Base-by-base conservation (phyloP, 192 early-diverging fungal genomes). In the Podila clonocystis region DNA sequence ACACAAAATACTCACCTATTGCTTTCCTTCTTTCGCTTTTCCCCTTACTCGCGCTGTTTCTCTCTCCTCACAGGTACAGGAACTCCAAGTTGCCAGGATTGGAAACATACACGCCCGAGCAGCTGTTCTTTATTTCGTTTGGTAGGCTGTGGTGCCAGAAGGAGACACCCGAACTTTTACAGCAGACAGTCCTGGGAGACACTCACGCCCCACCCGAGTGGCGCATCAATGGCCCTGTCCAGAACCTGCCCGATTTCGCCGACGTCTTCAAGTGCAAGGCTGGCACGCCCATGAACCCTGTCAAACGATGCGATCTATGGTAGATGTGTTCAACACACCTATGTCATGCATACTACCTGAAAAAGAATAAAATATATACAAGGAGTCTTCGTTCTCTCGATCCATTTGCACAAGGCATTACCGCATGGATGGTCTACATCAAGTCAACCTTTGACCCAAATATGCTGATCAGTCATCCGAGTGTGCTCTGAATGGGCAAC, bases 251-350 rank as follows among this genome's bases (percentile, higher is more conserved):
- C 13, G 75, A 89, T 17, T 95, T 95, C 85, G 66, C 87, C 13
- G 64, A 94, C 28, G 86, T 85, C 12, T 95, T 91, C 64, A 73
- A 84, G 12, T 94, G 93, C 72, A 62, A 84, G 17, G 33, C 57
- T 11, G 91, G 88, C 17, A 70, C 73, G 7, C 65, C 59, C 24
- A 91, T 94, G 93, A 93, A 93, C 82, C 92, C 92, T n/a, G 33
- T 30, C 31, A 58, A 88, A n/a, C 85, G 87, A 65, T 90, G 89
- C 68, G 67, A 17, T 31, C 26, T 52, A 11, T 52, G 50, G 50
- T 52, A 52, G 34, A 36, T 9, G 6, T 9, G 34, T 36, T 9
- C 9, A 36, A 36, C 7, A 36, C 34, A n/a, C n/a, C n/a, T n/a
- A n/a, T n/a, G n/a, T n/a, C n/a, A n/a, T n/a, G n/a, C n/a, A n/a